A percentile compares a stretch with the other conserved stretches of the same genome.
Evolutionary conservation across 768 basidiomycete species (phyloP).

Genomic region (Hysterangium stoloniferum): DNA sequence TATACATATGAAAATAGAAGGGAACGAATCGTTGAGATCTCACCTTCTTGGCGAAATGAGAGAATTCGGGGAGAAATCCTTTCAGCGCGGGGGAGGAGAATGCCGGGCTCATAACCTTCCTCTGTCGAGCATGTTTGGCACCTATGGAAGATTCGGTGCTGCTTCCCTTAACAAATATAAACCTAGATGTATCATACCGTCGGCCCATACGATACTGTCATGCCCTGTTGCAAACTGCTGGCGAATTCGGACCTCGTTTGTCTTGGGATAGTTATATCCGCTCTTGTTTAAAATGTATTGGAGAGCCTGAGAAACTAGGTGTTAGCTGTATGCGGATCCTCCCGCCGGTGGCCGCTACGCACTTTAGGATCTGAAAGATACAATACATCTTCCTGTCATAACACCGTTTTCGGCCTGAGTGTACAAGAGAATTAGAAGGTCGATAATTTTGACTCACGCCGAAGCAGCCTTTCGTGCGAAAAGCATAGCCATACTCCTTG

Average conservation of each 20-base stretch:
- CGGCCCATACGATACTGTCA: slow-evolving; percentile 16
- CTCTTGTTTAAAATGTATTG: slow-evolving; percentile 23
- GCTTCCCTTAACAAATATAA: background rate
- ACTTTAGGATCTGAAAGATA: slow-evolving; percentile 48
- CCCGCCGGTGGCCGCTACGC: background rate
- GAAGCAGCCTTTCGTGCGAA: slow-evolving; percentile 43
- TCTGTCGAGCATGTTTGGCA: slow-evolving; percentile 22
- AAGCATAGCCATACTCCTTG: slow-evolving; percentile 40
- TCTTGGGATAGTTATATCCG: slow-evolving; percentile 22
- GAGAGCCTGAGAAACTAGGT: slow-evolving; percentile 11
- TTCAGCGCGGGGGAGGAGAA: slow-evolving; percentile 32
- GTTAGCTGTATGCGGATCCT: too few species aligned
- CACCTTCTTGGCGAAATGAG: slow-evolving; percentile 18
- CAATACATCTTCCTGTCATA: slow-evolving; percentile 41
- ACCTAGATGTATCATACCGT: slow-evolving; percentile 10
- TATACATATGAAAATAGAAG: background rate
- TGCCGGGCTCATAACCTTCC: slow-evolving; percentile 30
- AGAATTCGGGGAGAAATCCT: slow-evolving; percentile 25
- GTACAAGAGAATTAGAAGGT: background rate
- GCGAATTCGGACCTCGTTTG: background rate
- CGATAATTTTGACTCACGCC: slow-evolving; percentile 28
- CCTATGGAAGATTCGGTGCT: slow-evolving; percentile 13
- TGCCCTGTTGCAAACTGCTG: slow-evolving; percentile 18
- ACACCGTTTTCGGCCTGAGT: background rate
- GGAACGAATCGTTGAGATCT: slow-evolving; percentile 1